These are phyloP conservation scores for Cicer yamashitae DNA, from an alignment of 306 rosid genomes.

Conservation along the genomic window DNA sequence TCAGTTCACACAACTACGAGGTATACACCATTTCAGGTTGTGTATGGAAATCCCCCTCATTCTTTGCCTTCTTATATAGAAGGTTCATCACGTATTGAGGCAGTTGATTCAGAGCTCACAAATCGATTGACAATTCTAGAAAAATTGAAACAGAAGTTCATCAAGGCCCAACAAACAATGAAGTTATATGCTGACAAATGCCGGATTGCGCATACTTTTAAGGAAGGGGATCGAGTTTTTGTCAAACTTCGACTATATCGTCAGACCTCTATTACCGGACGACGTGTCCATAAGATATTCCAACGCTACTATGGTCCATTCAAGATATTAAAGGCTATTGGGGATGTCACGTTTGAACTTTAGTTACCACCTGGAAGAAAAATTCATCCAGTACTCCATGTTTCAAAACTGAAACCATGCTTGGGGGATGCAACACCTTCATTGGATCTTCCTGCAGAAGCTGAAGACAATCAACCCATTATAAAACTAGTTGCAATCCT, in stretches of 20 bases:
- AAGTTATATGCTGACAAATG: background rate
- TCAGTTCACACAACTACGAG: background rate
- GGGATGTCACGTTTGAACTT: no score
- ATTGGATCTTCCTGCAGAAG: no score
- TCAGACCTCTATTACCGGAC: background rate
- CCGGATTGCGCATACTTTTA: background rate
- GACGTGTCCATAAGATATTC: background rate
- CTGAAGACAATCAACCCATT: no score
- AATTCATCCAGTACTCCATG: background rate
- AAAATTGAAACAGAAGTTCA: background rate
- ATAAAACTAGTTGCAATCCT: background rate
- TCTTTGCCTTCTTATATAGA: background rate
- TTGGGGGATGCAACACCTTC: no score
- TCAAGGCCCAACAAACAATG: background rate
- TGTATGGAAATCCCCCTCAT: background rate
- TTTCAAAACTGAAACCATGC: no score
- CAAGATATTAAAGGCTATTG: background rate
- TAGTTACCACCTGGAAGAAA: background rate
- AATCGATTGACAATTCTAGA: no score
- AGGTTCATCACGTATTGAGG: background rate
- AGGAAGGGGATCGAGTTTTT: background rate
- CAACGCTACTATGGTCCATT: background rate
- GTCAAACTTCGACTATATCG: background rate
- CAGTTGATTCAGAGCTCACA: no score
- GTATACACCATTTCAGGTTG: background rate